Percentiles rank a stretch among this genome's conserved stretches.
Evolutionary conservation across 805 yeast species (phyloP).

Genomic region (Candida sanyiensis): DNA sequence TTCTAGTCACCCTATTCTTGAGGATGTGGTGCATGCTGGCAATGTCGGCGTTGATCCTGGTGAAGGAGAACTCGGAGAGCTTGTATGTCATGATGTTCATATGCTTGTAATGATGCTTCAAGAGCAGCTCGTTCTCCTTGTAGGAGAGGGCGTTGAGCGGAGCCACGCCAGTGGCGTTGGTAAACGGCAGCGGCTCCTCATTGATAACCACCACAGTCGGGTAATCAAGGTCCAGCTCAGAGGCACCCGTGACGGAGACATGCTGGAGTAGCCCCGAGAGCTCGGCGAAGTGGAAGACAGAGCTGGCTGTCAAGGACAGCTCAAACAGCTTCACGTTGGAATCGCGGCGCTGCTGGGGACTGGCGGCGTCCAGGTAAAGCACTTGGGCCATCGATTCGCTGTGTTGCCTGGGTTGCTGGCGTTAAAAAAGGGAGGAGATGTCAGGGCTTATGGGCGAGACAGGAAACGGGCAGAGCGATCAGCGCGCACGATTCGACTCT

Average conservation of each 20-base stretch:
- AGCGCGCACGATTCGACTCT: background rate
- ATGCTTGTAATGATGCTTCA: conserved; percentile 23
- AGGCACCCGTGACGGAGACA: conserved; percentile 21
- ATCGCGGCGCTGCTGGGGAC: conserved; percentile 8
- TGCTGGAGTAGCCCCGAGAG: conserved; percentile 14
- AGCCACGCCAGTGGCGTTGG: background rate
- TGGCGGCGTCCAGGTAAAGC: conserved; percentile 17
- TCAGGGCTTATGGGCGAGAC: background rate
- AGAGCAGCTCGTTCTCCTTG: conserved; percentile 10
- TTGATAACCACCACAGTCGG: conserved; percentile 24
- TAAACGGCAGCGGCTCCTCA: conserved; percentile 8
- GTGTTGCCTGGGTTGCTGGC: background rate
- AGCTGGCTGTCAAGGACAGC: conserved; percentile 8
- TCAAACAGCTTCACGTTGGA: conserved; percentile 16
- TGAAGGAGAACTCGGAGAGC: conserved; percentile 15
- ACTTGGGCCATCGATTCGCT: conserved; percentile 20
- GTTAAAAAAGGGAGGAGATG: background rate
- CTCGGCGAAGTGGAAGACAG: conserved; percentile 13
- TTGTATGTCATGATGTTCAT: conserved; percentile 18
- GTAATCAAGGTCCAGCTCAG: conserved; percentile 24
- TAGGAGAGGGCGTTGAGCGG: conserved; percentile 14
- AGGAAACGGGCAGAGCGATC: background rate
- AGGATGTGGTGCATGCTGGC: conserved; percentile 15
- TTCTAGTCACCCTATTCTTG: conserved; percentile 30
- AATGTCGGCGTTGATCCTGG: conserved; percentile 19